These are phyloP conservation scores for Solanum verrucosum DNA, from an alignment of 257 asterid genomes.

Conservation along the genomic window DNA sequence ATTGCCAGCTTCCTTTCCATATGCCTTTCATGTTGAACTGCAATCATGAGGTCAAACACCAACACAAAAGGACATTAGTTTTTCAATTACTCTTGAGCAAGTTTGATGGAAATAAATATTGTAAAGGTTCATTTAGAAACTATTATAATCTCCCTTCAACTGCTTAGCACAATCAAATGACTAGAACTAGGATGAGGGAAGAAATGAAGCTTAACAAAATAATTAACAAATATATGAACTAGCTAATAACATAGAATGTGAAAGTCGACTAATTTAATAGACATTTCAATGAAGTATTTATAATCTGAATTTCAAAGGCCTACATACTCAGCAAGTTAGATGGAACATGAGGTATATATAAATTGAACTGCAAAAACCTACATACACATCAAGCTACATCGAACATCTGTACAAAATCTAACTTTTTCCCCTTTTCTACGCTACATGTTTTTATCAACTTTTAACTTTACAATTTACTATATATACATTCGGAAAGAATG, in stretches of 20 bases:
- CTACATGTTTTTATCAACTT: neutral
- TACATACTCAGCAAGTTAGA: neutral
- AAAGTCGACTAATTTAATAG: no score
- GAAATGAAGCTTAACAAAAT: no score
- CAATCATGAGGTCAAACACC: conserved; percentile 20
- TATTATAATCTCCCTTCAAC: conserved; percentile 7
- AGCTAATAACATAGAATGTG: neutral
- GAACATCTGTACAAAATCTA: neutral
- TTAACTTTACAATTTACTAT: conserved; percentile 12
- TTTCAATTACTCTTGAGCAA: neutral
- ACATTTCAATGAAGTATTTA: no score
- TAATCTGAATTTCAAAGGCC: neutral
- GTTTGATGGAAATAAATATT: neutral
- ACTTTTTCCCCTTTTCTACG: neutral
- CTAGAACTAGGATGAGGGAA: no score
- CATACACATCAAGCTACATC: neutral
- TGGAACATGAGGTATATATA: neutral
- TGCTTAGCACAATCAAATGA: neutral
- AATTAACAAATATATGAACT: neutral
- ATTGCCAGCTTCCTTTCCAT: conserved; percentile 17
- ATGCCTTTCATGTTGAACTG: conserved; percentile 17
- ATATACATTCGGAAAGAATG: conserved; percentile 1
- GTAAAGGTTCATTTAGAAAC: neutral
- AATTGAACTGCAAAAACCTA: neutral
- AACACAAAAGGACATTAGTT: neutral